Evolutionary conservation across 768 basidiomycete species (phyloP).

Genomic region (Kwoniella newhampshirensis): DNA sequence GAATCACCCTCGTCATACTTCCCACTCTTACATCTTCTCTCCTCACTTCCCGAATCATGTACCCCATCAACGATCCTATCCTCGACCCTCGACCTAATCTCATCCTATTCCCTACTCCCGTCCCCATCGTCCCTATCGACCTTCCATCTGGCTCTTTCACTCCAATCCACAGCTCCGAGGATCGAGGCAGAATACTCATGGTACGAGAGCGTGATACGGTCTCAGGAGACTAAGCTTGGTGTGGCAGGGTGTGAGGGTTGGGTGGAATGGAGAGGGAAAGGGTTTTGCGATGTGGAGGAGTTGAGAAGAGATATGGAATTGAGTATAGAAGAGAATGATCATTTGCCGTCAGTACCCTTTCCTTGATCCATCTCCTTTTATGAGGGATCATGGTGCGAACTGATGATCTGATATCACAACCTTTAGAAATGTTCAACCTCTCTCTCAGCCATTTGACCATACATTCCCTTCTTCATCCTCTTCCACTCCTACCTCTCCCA

Average conservation of each 20-base stretch:
- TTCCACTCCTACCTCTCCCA: constrained; percentile 59
- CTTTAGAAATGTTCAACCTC: not conserved
- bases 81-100: constrained; percentile 27
- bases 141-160: constrained; percentile 70
- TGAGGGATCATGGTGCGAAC: not conserved
- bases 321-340: constrained; percentile 36
- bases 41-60: constrained; percentile 51
- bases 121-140: constrained; percentile 60
- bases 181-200: constrained; percentile 80
- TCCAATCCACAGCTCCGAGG: constrained; percentile 76
- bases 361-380: not conserved
- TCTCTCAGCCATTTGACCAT: constrained; percentile 54
- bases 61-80: constrained; percentile 50
- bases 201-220: constrained; percentile 56
- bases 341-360: constrained; percentile 22
- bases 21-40: constrained; percentile 67
- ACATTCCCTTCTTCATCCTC: constrained; percentile 53
- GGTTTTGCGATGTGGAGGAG: constrained; percentile 41
- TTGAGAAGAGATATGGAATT: constrained; percentile 46
- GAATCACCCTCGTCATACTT: constrained; percentile 76
- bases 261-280: constrained; percentile 52
- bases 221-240: constrained; percentile 23
- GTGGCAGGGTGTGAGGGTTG: constrained; percentile 44
- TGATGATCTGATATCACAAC: constrained; percentile 30
- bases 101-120: constrained; percentile 56